These are phyloP conservation scores for Cladosporium sp. DNA, from an alignment of 2,329 filamentous ascomycete species.

Conservation along the genomic window DNA sequence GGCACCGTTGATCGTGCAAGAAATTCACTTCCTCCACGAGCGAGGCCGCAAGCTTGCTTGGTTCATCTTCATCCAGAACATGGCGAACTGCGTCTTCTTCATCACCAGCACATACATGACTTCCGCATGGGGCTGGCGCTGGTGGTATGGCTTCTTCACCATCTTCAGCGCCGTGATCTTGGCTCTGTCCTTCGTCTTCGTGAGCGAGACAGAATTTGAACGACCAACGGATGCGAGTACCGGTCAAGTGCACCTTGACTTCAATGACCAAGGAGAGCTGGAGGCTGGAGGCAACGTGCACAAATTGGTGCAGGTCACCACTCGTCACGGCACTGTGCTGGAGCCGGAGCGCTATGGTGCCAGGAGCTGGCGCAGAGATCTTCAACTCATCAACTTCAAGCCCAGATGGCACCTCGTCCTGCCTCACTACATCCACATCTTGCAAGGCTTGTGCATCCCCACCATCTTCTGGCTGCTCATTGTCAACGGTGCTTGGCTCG, in stretches of 20 bases:
- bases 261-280: constrained; percentile 6
- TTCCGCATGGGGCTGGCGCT: constrained; percentile 5
- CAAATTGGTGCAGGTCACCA: constrained; percentile 10
- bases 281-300: constrained; percentile 1
- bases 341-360: constrained; percentile 6
- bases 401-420: neutral
- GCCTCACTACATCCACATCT: constrained; percentile 25
- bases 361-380: constrained; percentile 6
- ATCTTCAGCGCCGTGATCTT: constrained; percentile 25
- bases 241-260: constrained; percentile 7
- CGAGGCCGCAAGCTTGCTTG: constrained; percentile 16
- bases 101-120: constrained; percentile 10
- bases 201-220: constrained; percentile 39
- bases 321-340: neutral
- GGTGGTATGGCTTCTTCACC: constrained; percentile 10
- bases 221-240: constrained; percentile 20
- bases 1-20: constrained; percentile 18
- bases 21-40: constrained; percentile 19
- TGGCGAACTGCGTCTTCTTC: constrained; percentile 4
- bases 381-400: constrained; percentile 3
- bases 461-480: constrained; percentile 37
- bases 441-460: constrained; percentile 34
- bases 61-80: constrained; percentile 7
- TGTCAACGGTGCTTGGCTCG: constrained; percentile 34
- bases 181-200: constrained; percentile 32